These are phyloP conservation scores for Cokeromyces recurvatus DNA, from an alignment of 371 early-diverging fungal genomes.

Conservation along the genomic window DNA sequence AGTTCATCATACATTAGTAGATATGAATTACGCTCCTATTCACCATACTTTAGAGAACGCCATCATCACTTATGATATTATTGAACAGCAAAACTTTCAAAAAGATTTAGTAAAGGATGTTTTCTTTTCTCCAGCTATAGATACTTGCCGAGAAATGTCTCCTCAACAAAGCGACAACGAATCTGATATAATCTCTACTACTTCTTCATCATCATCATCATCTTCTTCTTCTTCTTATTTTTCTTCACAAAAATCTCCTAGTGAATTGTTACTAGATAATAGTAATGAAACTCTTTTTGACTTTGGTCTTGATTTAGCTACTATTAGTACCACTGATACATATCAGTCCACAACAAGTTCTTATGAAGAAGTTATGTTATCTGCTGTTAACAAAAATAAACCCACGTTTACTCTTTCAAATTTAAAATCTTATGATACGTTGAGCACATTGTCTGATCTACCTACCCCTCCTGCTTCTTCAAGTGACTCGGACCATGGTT, in stretches of 20 bases:
- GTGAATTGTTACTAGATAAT: slow-evolving; percentile 3
- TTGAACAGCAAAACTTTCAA: slow-evolving; percentile 18
- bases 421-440: no score
- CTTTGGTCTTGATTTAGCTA: slow-evolving; percentile 20
- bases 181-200: slow-evolving; percentile 13
- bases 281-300: slow-evolving; percentile 13
- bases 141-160: slow-evolving; percentile 17
- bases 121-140: slow-evolving; percentile 42
- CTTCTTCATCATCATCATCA: slow-evolving; percentile 9
- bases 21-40: slow-evolving; percentile 36
- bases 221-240: slow-evolving; percentile 2
- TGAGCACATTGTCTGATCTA: no score
- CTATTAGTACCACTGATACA: slow-evolving; percentile 1
- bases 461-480: no score
- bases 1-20: no score
- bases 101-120: slow-evolving; percentile 45
- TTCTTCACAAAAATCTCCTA: no score
- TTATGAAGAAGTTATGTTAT: slow-evolving; percentile 13
- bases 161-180: no score
- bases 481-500: no score
- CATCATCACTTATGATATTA: slow-evolving; percentile 41
- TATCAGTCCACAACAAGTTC: no score
- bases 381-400: no score
- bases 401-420: no score
- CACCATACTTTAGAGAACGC: slow-evolving; percentile 49